Conservation (phyloP, 768 basidiomycete genomes). For the Leccinum variicolor region DNA sequence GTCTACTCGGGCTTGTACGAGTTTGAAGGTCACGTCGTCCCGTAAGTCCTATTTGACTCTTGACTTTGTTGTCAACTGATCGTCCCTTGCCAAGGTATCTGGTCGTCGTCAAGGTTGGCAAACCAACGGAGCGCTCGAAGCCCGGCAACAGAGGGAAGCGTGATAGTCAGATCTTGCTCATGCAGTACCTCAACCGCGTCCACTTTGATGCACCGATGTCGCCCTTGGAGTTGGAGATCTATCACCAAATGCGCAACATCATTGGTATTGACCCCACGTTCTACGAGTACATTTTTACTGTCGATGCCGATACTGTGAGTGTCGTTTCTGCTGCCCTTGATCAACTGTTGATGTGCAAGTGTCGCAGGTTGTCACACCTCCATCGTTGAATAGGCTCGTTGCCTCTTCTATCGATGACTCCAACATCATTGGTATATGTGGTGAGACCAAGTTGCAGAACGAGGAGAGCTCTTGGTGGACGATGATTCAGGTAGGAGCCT, state of each 20-base stretch:
- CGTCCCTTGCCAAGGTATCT: constrained; percentile 41
- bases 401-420: constrained; percentile 58
- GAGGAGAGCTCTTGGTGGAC: constrained; percentile 73
- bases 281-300: constrained; percentile 72
- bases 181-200: constrained; percentile 67
- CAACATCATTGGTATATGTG: constrained; percentile 64
- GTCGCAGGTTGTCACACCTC: constrained; percentile 54
- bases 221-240: constrained; percentile 66
- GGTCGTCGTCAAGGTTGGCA: constrained; percentile 64
- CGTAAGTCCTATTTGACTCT: constrained; percentile 35
- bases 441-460: constrained; percentile 66
- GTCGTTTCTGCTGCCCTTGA: not conserved
- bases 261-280: constrained; percentile 74
- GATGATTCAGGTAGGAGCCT: constrained; percentile 58
- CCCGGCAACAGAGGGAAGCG: constrained; percentile 69
- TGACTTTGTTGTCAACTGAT: not conserved
- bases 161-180: constrained; percentile 62
- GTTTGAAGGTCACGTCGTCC: constrained; percentile 68
- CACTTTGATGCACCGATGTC: constrained; percentile 68
- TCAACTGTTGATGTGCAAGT: constrained; percentile 11
- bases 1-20: constrained; percentile 70
- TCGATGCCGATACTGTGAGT: constrained; percentile 64
- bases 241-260: constrained; percentile 73
- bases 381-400: constrained; percentile 66
- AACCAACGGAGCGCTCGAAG: constrained; percentile 61